Evolutionary conservation across 2,329 filamentous ascomycete genomes (phyloP).

Genomic region (Exophiala spinifera): DNA sequence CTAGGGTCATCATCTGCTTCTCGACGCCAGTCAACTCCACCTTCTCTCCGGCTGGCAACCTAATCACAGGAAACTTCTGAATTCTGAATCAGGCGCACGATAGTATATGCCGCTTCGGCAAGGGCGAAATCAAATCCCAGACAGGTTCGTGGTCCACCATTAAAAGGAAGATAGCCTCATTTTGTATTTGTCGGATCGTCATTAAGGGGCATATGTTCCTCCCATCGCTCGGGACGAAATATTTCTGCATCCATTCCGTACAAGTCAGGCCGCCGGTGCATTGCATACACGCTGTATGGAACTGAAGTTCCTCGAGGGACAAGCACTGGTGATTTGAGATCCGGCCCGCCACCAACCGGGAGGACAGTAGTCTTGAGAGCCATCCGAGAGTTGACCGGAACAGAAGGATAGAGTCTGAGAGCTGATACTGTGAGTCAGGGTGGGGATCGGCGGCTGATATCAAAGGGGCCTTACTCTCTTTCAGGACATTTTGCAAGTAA

Average conservation of each 20-base stretch:
- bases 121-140: conserved; percentile 57
- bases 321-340: conserved; percentile 44
- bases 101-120: conserved; percentile 54
- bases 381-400: conserved; percentile 74
- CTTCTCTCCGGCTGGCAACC: conserved; percentile 12
- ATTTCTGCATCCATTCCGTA: conserved; percentile 39
- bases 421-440: conserved; percentile 56
- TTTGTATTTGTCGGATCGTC: conserved; percentile 42
- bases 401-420: conserved; percentile 70
- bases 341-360: conserved; percentile 57
- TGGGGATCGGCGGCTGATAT: not conserved
- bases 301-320: conserved; percentile 48
- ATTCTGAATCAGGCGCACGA: conserved; percentile 42
- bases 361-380: conserved; percentile 70
- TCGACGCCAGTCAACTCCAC: conserved; percentile 19
- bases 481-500: conserved; percentile 48
- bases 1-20: conserved; percentile 26
- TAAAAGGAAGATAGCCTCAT: conserved; percentile 54
- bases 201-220: conserved; percentile 48
- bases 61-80: conserved; percentile 30
- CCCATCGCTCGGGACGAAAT: conserved; percentile 52
- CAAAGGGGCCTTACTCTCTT: conserved; percentile 39
- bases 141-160: conserved; percentile 52
- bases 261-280: conserved; percentile 49
- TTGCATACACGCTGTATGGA: conserved; percentile 49